phyloP scores from a whole-genome alignment of 306 rosid species.

The Lotus japonicus region DNA sequence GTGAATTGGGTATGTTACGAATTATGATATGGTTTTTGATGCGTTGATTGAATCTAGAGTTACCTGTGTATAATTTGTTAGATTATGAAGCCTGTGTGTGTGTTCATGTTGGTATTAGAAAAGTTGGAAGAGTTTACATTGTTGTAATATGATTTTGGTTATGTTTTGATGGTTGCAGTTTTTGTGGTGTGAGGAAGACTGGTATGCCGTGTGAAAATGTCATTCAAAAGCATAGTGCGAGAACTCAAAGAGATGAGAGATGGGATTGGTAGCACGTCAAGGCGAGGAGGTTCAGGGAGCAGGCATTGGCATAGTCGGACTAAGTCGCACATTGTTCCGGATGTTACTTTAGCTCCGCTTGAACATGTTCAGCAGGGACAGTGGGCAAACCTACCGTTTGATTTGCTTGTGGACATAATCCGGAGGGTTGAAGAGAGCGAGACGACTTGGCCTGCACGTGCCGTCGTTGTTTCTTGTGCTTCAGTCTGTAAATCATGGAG shows the following conservation, averaged over 20 bases:
- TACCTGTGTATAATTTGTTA: background rate
- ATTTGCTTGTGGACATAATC: conserved; percentile 72
- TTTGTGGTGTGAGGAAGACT: conserved; percentile 32
- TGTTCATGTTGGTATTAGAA: background rate
- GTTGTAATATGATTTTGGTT: background rate
- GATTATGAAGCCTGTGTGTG: background rate
- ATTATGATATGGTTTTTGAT: background rate
- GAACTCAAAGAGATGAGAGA: conserved; percentile 69
- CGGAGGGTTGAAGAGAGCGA: conserved; percentile 79
- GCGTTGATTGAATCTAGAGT: conserved; percentile 18
- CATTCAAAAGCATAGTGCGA: conserved; percentile 58
- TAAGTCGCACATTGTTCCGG: conserved; percentile 74
- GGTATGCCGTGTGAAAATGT: conserved; percentile 43
- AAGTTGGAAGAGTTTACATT: background rate
- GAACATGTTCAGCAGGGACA: conserved; percentile 42
- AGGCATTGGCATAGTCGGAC: conserved; percentile 48
- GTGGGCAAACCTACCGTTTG: conserved; percentile 76
- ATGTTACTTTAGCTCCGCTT: conserved; percentile 26
- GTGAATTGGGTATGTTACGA: background rate
- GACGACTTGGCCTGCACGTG: conserved; percentile 72
- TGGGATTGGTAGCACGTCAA: conserved; percentile 62
- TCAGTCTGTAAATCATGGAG: conserved; percentile 90
- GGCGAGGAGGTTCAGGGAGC: conserved; percentile 52
- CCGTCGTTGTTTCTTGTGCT: conserved; percentile 55
- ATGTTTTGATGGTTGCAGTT: conserved; percentile 19